Percentiles rank a stretch among this genome's conserved stretches.
These are phyloP conservation scores for Leptographium galeiforme DNA, from an alignment of 2,329 filamentous ascomycete genomes.

Conservation along the genomic window DNA sequence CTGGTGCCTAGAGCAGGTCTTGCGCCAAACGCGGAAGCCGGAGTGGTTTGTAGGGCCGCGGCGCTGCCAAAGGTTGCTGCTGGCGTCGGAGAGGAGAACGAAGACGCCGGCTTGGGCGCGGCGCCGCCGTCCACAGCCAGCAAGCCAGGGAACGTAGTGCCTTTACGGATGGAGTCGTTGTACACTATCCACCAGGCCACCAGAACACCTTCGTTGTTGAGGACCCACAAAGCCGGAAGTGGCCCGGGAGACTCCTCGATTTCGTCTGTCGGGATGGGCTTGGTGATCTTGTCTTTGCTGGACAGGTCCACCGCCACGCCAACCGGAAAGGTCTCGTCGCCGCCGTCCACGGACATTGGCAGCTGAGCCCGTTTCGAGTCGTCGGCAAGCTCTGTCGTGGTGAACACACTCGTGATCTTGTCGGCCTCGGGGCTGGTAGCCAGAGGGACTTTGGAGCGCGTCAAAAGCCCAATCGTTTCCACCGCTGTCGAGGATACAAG, in stretches of 20 bases:
- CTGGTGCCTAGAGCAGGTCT: slow-evolving; percentile 35
- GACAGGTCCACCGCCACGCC: slow-evolving; percentile 79
- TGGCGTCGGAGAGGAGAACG: slow-evolving; percentile 18
- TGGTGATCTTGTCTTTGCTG: slow-evolving; percentile 60
- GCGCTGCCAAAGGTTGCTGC: slow-evolving; percentile 17
- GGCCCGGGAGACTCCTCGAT: slow-evolving; percentile 68
- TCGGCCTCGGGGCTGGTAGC: slow-evolving; percentile 45
- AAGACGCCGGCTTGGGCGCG: slow-evolving; percentile 14
- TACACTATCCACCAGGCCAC: slow-evolving; percentile 88
- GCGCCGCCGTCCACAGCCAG: slow-evolving; percentile 27
- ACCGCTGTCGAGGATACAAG: slow-evolving; percentile 71
- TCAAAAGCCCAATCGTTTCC: slow-evolving; percentile 66
- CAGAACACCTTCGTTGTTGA: slow-evolving; percentile 82
- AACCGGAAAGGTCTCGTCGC: slow-evolving; percentile 62
- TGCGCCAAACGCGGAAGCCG: slow-evolving; percentile 32
- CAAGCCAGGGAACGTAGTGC: slow-evolving; percentile 61
- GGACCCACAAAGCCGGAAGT: slow-evolving; percentile 66
- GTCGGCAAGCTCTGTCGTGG: slow-evolving; percentile 56
- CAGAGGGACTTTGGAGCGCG: slow-evolving; percentile 56
- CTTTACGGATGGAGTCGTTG: slow-evolving; percentile 66
- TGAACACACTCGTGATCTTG: slow-evolving; percentile 54
- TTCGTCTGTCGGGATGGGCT: slow-evolving; percentile 65
- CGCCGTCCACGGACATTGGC: slow-evolving; percentile 52
- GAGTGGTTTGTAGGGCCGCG: slow-evolving; percentile 5
- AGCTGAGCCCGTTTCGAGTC: slow-evolving; percentile 65